Evolutionary conservation across 208 protist species (phyloP), one percentile per base, ranked within the genome.

Genomic region (Trypanosoma lewisi): DNA sequence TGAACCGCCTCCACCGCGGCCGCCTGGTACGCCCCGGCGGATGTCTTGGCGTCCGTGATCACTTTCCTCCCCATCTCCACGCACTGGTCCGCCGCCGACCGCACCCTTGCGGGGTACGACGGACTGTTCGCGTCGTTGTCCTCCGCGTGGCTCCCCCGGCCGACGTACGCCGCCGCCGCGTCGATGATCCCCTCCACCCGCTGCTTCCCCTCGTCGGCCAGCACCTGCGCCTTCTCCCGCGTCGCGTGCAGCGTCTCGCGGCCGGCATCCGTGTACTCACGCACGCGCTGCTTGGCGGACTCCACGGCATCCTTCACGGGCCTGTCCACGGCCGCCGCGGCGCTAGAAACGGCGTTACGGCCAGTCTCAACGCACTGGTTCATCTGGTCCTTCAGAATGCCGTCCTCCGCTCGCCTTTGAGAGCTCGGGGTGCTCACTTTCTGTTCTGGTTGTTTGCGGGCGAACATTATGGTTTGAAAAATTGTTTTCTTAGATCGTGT

Each of bases 1-100:
- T 63, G 64, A 0, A 67, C 75, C 19, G 60, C 54, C 33, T 79
- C 73, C 44, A 44, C 39, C 14, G 39, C 39, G 14, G 39, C 39
- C 12, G 3, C 19, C 3, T 80, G 60, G 47, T 77, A 82, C 44
- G 71, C 69, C 16, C 77, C 73, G 2, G 73, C 76, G 50, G 33
- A 55, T 28, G 49, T 39, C 37, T 48, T 62, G 25, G 39, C 31
- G 12, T 55, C 45, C 19, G 30, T 0, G 17, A 63, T 2, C 8
- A 56, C 39, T n/a, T 58, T 3, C n/a, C 30, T 48, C 3, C 62
- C 52, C 11, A 39, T 49, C 28, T 52, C 62, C 23, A 67, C 36
- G 16, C 36, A 59, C 39, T 54, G n/a, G 12, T 42, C 51, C 16
- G 62, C 51, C 0, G 16, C 60, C 11, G 47, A 21, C 0, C 27